Base-by-base conservation (phyloP, 768 basidiomycete genomes). In the Tylopilus felleus region DNA sequence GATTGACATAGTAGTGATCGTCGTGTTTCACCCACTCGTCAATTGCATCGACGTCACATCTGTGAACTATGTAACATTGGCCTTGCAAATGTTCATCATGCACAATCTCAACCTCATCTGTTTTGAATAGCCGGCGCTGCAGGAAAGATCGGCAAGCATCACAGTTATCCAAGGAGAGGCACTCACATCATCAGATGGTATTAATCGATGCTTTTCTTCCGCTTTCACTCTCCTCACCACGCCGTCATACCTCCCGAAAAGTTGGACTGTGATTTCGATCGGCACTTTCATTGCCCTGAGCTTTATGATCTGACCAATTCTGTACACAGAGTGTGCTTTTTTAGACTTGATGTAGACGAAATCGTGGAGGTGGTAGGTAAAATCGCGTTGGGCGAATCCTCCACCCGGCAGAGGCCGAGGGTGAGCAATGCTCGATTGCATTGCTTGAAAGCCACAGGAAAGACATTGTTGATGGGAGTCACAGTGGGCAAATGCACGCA, bases 1-100 rank as follows among this genome's bases (percentile, higher is more conserved):
- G 73, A 58, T 78, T 75, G 33, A 81, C 71, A 60, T 80, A 84
- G 60, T 77, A 89, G 54, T 85, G 83, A 59, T 89, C 79, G 55
- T 81, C 73, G 35, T 79, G 63, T n/a, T 62, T 38, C 4, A 81
- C 66, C 84, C 86, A 67, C 7, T 66, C 53, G 33, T 70, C 63
- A 23, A 73, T 57, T 25, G 56, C 39, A 39, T 72, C 70, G 1
- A 58, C 49, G 19, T 77, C 69, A 8, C 58, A 65, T 3, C 75
- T 61, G 35, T 74, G 69, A 9, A 69, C 64, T 13, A 85, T 77
- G 65, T 74, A 81, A 47, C 81, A 85, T 22, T 76, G 73, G 0
- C 86, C 86, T 49, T 82, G 78, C 41, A 89, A 65, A 17, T 71
- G 60, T 13, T 72, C 62, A 0, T 74, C 60, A n/a, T 72, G 50